These are phyloP conservation scores for Aspergillus flavus DNA, from an alignment of 2,329 filamentous ascomycete species.

Conservation along the genomic window DNA sequence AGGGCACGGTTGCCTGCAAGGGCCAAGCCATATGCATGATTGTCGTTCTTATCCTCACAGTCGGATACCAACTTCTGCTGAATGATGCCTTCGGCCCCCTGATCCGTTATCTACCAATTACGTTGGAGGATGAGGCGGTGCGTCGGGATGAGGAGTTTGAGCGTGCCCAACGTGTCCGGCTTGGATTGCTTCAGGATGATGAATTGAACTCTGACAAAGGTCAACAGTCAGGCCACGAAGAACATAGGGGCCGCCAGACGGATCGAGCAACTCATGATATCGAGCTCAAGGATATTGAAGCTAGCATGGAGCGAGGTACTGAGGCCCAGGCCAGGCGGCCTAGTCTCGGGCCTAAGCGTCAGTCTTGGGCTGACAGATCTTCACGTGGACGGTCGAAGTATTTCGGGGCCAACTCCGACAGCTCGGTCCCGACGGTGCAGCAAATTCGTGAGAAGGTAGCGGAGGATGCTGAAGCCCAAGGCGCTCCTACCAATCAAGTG, in stretches of 20 bases:
- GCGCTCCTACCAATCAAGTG: constrained; percentile 57
- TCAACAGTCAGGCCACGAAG: constrained; percentile 47
- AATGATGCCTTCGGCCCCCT: constrained; percentile 84
- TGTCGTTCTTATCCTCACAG: constrained; percentile 69
- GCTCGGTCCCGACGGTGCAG: constrained; percentile 34
- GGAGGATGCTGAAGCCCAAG: constrained; percentile 71
- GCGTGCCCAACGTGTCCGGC: constrained; percentile 70
- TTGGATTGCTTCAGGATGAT: constrained; percentile 58
- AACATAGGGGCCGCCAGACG: constrained; percentile 42
- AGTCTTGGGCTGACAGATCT: constrained; percentile 49
- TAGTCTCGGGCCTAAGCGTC: constrained; percentile 31
- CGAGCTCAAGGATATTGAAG: constrained; percentile 47
- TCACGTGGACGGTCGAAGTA: constrained; percentile 44
- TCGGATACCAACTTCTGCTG: constrained; percentile 76
- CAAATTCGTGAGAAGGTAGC: constrained; percentile 40
- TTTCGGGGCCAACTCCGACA: constrained; percentile 40
- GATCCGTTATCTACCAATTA: constrained; percentile 87
- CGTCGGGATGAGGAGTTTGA: constrained; percentile 89
- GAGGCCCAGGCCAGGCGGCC: constrained; percentile 18
- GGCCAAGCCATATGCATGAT: constrained; percentile 87
- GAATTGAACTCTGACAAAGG: constrained; percentile 32
- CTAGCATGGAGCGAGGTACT: constrained; percentile 22
- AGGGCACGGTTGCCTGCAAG: constrained; percentile 61
- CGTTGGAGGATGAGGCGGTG: constrained; percentile 91
- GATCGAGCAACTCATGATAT: constrained; percentile 51